Evolutionary conservation across 108 stramenopile genomes (phyloP).

Genomic region (Epithemia pelagica): DNA sequence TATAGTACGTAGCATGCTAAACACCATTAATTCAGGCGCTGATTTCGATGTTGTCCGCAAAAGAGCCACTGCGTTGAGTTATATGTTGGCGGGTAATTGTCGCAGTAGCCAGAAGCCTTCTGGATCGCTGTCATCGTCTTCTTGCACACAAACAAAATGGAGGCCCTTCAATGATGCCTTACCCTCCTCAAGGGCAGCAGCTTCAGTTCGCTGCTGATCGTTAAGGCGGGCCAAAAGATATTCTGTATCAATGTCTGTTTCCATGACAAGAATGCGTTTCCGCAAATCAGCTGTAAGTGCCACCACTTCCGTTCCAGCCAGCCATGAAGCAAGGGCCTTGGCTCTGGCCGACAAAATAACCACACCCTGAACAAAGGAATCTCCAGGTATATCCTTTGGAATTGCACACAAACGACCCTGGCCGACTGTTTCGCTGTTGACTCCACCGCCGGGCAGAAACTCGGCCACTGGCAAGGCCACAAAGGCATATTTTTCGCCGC

Average conservation of each 20-base stretch:
- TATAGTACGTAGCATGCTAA: too few relatives aligned
- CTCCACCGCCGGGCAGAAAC: slow-evolving; percentile 76
- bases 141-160: slow-evolving; percentile 91
- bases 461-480: slow-evolving; percentile 86
- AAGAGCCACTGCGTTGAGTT: too few relatives aligned
- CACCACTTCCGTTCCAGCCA: slow-evolving; percentile 89
- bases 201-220: slow-evolving; percentile 82
- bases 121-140: slow-evolving; percentile 85
- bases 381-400: slow-evolving; percentile 45
- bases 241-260: slow-evolving; percentile 92
- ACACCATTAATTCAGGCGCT: too few relatives aligned
- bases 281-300: slow-evolving; percentile 80
- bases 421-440: slow-evolving; percentile 71
- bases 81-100: slow-evolving; percentile 43
- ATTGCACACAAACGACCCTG: slow-evolving; percentile 75
- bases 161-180: slow-evolving; percentile 83
- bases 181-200: slow-evolving; percentile 84
- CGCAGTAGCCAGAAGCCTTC: slow-evolving; percentile 94
- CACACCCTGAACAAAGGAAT: slow-evolving; percentile 88
- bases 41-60: too few relatives aligned
- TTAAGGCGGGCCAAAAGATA: slow-evolving; percentile 85
- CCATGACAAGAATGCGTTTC: slow-evolving; percentile 83
- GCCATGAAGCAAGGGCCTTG: slow-evolving; percentile 84
- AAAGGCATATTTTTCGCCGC: slow-evolving; percentile 96
- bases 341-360: slow-evolving; percentile 84